These are phyloP conservation scores for Hanseniaspora sp. DNA, from an alignment of 1,139 yeast genomes.

Conservation along the genomic window DNA sequence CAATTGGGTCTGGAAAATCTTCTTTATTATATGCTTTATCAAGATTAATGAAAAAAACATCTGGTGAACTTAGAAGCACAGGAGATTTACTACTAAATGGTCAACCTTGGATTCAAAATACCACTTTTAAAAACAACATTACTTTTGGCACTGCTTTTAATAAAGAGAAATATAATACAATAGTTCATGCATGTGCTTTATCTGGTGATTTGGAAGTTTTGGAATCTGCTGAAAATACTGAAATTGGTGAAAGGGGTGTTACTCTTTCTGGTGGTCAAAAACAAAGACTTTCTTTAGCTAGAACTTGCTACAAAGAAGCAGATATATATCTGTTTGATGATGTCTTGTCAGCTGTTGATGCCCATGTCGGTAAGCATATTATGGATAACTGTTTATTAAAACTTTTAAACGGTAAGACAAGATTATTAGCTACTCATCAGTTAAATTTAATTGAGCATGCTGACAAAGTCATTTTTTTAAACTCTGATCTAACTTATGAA, in stretches of 20 bases:
- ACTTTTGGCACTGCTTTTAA: slow-evolving; percentile 49
- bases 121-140: slow-evolving; percentile 61
- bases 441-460: slow-evolving; percentile 54
- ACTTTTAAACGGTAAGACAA: slow-evolving; percentile 44
- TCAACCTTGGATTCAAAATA: slow-evolving; percentile 71
- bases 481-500: slow-evolving; percentile 45
- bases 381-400: slow-evolving; percentile 57
- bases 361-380: slow-evolving; percentile 70
- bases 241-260: slow-evolving; percentile 80
- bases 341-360: slow-evolving; percentile 82
- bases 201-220: slow-evolving; percentile 50
- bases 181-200: slow-evolving; percentile 54
- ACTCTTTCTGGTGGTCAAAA: slow-evolving; percentile 84
- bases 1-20: slow-evolving; percentile 37
- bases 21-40: slow-evolving; percentile 36
- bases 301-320: slow-evolving; percentile 61
- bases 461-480: slow-evolving; percentile 52
- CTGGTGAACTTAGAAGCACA: slow-evolving; percentile 34
- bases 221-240: slow-evolving; percentile 69
- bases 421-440: slow-evolving; percentile 73
- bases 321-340: slow-evolving; percentile 67
- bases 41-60: slow-evolving; percentile 36
- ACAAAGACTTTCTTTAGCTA: slow-evolving; percentile 69
- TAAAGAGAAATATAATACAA: slow-evolving; percentile 38
- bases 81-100: slow-evolving; percentile 38